phyloP scores from a whole-genome alignment of 1,284 basidiomycete species.

The Sporisorium scitamineum region DNA sequence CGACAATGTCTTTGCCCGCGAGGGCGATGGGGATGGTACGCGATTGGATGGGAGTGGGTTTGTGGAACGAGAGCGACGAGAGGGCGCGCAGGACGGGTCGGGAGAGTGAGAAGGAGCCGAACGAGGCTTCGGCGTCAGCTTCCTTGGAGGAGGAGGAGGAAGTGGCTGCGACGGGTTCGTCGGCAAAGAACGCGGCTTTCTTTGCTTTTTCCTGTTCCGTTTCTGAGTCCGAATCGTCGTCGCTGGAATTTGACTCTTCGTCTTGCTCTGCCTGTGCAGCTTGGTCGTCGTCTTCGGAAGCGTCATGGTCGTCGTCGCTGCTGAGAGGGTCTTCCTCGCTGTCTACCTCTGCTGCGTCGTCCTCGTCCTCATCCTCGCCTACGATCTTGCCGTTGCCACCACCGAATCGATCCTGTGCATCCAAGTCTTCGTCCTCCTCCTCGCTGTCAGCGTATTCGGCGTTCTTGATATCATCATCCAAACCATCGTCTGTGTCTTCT shows the following conservation, averaged over 20 bases:
- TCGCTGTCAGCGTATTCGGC: constrained; percentile 53
- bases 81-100: constrained; percentile 88
- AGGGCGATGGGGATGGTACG: constrained; percentile 99
- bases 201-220: constrained; percentile 60
- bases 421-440: constrained; percentile 76
- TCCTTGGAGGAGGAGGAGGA: constrained; percentile 18
- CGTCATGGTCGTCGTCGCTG: constrained; percentile 21
- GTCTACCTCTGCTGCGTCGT: constrained; percentile 67
- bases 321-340: constrained; percentile 43
- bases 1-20: constrained; percentile 95
- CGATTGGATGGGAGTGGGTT: constrained; percentile 94
- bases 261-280: constrained; percentile 49
- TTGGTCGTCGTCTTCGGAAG: constrained; percentile 56
- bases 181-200: constrained; percentile 67
- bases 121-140: constrained; percentile 71
- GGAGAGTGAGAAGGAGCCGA: constrained; percentile 87
- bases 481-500: constrained; percentile 17
- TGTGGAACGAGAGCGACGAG: constrained; percentile 81
- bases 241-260: constrained; percentile 31
- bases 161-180: constrained; percentile 39
- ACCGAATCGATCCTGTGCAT: constrained; percentile 55
- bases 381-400: constrained; percentile 57
- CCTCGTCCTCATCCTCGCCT: constrained; percentile 59
- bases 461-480: constrained; percentile 50
- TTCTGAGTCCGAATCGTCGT: constrained; percentile 51